Conservation (phyloP, 108 stramenopile genomes). For the Discostella pseudostelligera region DNA sequence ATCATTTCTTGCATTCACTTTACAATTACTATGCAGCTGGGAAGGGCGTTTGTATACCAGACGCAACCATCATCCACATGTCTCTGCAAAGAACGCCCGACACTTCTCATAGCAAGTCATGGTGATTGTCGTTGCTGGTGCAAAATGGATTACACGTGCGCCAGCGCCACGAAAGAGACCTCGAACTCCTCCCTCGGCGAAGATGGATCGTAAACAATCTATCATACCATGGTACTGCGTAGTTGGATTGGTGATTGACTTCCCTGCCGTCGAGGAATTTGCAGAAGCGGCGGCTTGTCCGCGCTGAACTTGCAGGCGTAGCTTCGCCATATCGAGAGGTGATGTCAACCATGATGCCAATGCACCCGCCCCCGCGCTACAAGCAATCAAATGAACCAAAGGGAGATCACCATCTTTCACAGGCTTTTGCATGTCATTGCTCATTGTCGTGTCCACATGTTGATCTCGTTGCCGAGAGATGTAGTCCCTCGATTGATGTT, state of each 20-base stretch:
- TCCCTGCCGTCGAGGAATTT: too few species aligned
- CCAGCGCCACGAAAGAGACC: constrained; percentile 94
- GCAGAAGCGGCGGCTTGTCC: constrained; percentile 33
- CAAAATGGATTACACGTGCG: constrained; percentile 90
- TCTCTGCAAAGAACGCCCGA: constrained; percentile 46
- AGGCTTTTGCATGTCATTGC: not conserved
- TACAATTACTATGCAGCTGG: not conserved
- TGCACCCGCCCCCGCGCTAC: constrained; percentile 86
- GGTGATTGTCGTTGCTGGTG: constrained; percentile 91
- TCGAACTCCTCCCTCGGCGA: constrained; percentile 60
- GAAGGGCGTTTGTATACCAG: too few species aligned
- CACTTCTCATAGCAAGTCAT: constrained; percentile 92
- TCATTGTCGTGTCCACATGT: not conserved
- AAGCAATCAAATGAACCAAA: constrained; percentile 60
- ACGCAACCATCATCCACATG: constrained; percentile 1
- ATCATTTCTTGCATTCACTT: not conserved
- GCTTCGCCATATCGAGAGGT: constrained; percentile 96
- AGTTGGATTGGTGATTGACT: not conserved
- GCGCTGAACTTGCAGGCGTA: constrained; percentile 91
- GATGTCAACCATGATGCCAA: constrained; percentile 92
- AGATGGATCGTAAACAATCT: constrained; percentile 69
- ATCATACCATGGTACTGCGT: constrained; percentile 60
- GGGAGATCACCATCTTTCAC: constrained; percentile 52
- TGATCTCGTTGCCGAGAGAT: constrained; percentile 11
- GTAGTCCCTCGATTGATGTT: constrained; percentile 43